Evolutionary conservation across 352 stramenopile genomes (phyloP).

Genomic region (Lagenidium giganteum): DNA sequence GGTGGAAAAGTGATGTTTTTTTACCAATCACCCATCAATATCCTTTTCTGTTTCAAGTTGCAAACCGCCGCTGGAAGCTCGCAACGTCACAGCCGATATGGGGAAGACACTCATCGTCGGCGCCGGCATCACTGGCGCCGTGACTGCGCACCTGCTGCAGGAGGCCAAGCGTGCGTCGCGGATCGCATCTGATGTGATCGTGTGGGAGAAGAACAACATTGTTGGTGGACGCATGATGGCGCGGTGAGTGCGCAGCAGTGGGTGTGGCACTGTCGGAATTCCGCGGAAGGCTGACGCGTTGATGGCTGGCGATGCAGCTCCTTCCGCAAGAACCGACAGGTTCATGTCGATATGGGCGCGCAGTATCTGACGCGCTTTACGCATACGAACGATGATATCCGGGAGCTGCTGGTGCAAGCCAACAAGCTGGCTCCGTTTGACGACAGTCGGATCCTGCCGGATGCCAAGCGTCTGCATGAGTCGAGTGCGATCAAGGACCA

Average conservation of each 20-base stretch:
- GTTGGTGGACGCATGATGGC: conserved; percentile 61
- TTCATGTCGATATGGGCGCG: conserved; percentile 62
- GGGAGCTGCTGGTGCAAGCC: conserved; percentile 25
- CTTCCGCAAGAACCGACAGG: conserved; percentile 45
- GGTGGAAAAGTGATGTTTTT: conserved; percentile 6
- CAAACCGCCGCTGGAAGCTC: conserved; percentile 1
- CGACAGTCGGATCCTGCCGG: conserved; percentile 42
- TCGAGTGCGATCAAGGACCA: conserved; percentile 25
- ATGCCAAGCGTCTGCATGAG: conserved; percentile 32
- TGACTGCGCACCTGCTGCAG: conserved; percentile 43
- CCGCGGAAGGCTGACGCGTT: neutral
- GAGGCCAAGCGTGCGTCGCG: conserved; percentile 19
- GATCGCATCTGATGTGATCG: conserved; percentile 24
- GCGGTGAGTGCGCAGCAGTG: conserved; percentile 21
- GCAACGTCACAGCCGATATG: too few relatives aligned
- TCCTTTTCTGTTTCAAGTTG: conserved; percentile 1
- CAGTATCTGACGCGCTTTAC: conserved; percentile 64
- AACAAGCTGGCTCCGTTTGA: conserved; percentile 33
- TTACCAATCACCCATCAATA: conserved; percentile 12
- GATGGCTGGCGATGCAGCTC: conserved; percentile 16
- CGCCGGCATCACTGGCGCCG: conserved; percentile 52
- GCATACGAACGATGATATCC: conserved; percentile 42
- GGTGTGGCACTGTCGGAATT: neutral
- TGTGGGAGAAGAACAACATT: conserved; percentile 77
- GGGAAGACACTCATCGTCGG: conserved; percentile 56